Conservation (phyloP, 2,329 filamentous ascomycete species). For the Cladorrhinum sp. region DNA sequence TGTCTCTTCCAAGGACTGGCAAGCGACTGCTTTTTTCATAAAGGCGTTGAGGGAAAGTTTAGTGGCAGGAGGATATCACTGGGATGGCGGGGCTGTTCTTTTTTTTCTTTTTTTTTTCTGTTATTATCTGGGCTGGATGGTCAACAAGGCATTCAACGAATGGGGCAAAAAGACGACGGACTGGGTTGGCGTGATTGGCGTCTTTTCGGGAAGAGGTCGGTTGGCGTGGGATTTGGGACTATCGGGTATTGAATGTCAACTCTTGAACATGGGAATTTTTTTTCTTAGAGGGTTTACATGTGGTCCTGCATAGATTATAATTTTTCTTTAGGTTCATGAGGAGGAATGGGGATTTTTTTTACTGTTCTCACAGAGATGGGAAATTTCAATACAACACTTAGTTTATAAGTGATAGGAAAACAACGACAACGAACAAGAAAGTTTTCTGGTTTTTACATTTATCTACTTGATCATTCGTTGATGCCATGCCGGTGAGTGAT, state of each 20-base stretch:
- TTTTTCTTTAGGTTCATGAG: background rate
- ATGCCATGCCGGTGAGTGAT: too few relatives aligned
- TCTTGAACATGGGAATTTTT: background rate
- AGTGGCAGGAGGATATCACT: background rate
- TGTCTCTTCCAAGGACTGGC: background rate
- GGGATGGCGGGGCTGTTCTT: background rate
- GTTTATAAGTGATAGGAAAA: background rate
- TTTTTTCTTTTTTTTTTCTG: slow-evolving; percentile 7
- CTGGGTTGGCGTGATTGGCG: background rate
- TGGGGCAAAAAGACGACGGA: background rate
- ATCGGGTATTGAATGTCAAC: background rate
- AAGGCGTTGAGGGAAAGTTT: slow-evolving; percentile 1
- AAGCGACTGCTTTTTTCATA: background rate
- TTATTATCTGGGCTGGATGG: too few relatives aligned
- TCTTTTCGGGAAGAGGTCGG: background rate
- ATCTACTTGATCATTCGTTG: background rate
- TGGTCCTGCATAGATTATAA: background rate
- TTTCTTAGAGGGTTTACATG: background rate
- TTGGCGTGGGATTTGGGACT: background rate
- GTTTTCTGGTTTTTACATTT: background rate
- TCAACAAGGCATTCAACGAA: slow-evolving; percentile 3
- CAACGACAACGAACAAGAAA: background rate
- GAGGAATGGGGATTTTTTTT: background rate
- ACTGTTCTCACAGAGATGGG: background rate
- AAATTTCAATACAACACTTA: background rate